Percentiles rank a stretch among this genome's conserved stretches.
phyloP scores from a whole-genome alignment of 2,329 filamentous ascomycete genomes.

The Emydomyces testavorans region DNA sequence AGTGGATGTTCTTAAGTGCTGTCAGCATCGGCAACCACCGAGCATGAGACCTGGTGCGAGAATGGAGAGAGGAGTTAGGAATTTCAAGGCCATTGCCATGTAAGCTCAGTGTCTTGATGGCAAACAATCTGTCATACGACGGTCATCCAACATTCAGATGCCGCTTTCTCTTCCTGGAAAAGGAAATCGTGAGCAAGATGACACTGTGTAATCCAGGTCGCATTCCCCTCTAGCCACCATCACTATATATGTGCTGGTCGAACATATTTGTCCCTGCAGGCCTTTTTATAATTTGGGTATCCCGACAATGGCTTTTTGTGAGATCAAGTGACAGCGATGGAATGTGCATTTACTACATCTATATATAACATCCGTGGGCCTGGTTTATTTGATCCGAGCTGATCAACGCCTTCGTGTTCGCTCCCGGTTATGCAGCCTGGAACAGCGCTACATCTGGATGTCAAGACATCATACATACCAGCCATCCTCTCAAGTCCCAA shows the following conservation, averaged over 20 bases:
- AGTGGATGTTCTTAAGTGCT: too few relatives aligned
- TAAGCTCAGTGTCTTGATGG: too few relatives aligned
- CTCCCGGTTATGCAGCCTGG: neutral
- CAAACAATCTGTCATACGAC: too few relatives aligned
- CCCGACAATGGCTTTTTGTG: neutral
- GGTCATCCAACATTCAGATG: too few relatives aligned
- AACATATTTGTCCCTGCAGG: neutral
- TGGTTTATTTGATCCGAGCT: neutral
- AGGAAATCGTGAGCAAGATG: neutral
- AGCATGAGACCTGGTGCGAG: neutral
- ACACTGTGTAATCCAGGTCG: neutral
- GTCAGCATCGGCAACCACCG: neutral
- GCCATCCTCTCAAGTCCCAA: neutral
- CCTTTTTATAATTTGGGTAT: neutral
- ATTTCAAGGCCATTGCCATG: too few relatives aligned
- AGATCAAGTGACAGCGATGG: neutral
- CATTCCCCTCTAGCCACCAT: neutral
- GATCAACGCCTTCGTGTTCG: neutral
- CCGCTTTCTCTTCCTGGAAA: neutral
- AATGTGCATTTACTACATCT: too few relatives aligned
- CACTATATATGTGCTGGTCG: neutral
- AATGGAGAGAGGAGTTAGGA: neutral
- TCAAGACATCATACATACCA: slow-evolving; percentile 7
- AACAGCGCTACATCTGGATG: neutral
- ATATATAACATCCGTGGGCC: neutral